Conservation (phyloP, 2,329 filamentous ascomycete genomes). For the Epichloe gansuensis region DNA sequence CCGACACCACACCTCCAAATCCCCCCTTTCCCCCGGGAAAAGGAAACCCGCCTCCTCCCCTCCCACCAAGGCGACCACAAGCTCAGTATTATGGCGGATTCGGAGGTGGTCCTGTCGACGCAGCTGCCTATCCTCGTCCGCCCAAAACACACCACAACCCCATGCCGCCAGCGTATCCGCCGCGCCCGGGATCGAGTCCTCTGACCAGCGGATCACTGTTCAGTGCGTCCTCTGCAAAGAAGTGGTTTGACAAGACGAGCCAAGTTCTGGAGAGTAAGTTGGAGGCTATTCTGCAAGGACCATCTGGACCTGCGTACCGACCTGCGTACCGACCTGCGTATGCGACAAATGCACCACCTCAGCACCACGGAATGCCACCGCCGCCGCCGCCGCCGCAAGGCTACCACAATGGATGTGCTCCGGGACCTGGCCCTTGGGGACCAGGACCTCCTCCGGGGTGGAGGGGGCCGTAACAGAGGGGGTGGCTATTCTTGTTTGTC, state of each 20-base stretch:
- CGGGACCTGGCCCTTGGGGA: not conserved
- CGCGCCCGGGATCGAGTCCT: conserved; percentile 10
- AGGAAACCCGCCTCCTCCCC: conserved; percentile 11
- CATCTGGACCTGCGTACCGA: conserved; percentile 4
- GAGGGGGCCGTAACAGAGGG: not conserved
- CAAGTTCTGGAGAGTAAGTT: conserved; percentile 21
- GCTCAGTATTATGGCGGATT: conserved; percentile 7
- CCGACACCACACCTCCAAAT: not conserved
- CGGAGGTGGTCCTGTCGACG: conserved; percentile 11
- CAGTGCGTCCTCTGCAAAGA: conserved; percentile 20
- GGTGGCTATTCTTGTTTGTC: no score
- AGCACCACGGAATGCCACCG: not conserved
- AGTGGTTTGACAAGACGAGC: conserved; percentile 23
- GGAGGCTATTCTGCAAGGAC: conserved; percentile 17
- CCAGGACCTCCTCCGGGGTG: not conserved
- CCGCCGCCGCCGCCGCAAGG: not conserved
- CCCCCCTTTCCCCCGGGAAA: not conserved
- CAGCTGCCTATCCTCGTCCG: conserved; percentile 18
- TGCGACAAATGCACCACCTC: not conserved
- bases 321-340: conserved; percentile 8
- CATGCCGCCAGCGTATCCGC: conserved; percentile 7
- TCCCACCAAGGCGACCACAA: conserved; percentile 17
- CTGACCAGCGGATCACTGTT: conserved; percentile 15
- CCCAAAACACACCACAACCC: conserved; percentile 20
- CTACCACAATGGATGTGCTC: not conserved